These are phyloP conservation scores for Lophium mytilinum DNA, from an alignment of 495 filamentous ascomycete species.

Conservation along the genomic window DNA sequence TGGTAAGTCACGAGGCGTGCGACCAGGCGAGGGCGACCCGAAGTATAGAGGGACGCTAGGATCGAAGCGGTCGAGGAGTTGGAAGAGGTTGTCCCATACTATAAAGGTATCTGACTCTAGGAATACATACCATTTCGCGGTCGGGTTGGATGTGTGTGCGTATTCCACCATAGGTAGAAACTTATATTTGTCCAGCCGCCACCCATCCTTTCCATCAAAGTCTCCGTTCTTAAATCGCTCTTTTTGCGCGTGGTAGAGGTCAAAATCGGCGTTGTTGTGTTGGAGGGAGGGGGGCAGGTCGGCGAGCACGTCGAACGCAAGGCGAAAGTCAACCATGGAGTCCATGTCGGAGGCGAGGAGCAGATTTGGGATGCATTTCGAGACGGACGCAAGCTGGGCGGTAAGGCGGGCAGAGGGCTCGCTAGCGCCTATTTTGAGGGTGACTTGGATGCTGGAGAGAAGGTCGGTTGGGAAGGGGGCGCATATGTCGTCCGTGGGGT, in stretches of 20 bases:
- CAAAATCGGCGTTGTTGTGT: slow-evolving; percentile 36
- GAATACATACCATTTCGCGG: slow-evolving; percentile 23
- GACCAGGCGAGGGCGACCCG: slow-evolving; percentile 7
- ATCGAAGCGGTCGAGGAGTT: slow-evolving; percentile 17
- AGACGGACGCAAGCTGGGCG: slow-evolving; percentile 34
- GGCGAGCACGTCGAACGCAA: slow-evolving; percentile 37
- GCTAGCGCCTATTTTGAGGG: slow-evolving; percentile 38
- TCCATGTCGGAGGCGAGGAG: slow-evolving; percentile 43
- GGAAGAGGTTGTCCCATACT: slow-evolving; percentile 25
- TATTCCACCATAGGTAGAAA: slow-evolving; percentile 26
- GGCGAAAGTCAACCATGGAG: slow-evolving; percentile 35
- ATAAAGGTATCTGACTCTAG: slow-evolving; percentile 19
- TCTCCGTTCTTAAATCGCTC: slow-evolving; percentile 14
- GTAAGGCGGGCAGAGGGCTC: slow-evolving; percentile 25
- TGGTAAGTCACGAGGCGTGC: background rate
- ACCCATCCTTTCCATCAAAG: slow-evolving; percentile 5
- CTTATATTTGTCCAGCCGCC: slow-evolving; percentile 19
- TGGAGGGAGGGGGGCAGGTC: slow-evolving; percentile 30
- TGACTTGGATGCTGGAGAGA: slow-evolving; percentile 33
- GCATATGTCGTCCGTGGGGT: slow-evolving; percentile 19
- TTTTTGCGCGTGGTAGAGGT: slow-evolving; percentile 32
- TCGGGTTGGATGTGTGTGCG: slow-evolving; percentile 12
- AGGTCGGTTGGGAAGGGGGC: slow-evolving; percentile 32
- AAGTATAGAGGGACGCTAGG: slow-evolving; percentile 11
- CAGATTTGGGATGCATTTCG: slow-evolving; percentile 37